Conservation (phyloP, 495 filamentous ascomycete genomes). For the Aspergillus sclerotioniger region DNA sequence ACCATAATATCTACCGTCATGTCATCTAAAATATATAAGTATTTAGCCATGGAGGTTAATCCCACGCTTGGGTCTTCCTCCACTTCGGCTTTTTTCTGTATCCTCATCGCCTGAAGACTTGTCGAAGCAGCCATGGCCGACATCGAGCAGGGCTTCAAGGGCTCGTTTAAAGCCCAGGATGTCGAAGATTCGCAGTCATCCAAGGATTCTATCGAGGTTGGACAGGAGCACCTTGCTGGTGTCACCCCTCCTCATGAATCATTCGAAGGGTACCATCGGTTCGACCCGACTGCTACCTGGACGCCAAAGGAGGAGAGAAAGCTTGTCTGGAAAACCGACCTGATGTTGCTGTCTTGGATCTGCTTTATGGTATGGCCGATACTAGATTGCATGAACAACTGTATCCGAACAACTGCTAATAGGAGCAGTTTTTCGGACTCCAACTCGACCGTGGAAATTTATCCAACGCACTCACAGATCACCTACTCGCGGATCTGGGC, state of each 20-base stretch:
- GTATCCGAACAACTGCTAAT: conserved; percentile 1
- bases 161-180: background rate
- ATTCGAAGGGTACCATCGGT: conserved; percentile 50
- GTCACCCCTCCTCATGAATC: conserved; percentile 26
- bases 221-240: conserved; percentile 24
- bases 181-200: conserved; percentile 13
- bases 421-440: conserved; percentile 48
- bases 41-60: background rate
- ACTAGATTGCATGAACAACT: conserved; percentile 25
- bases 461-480: conserved; percentile 51
- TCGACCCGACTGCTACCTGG: conserved; percentile 52
- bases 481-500: conserved; percentile 51
- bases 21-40: background rate
- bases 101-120: too few species aligned
- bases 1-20: background rate
- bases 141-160: conserved; percentile 17
- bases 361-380: conserved; percentile 32
- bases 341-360: conserved; percentile 45
- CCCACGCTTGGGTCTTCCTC: background rate
- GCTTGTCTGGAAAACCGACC: conserved; percentile 50
- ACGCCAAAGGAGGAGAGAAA: conserved; percentile 49
- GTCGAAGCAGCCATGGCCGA: conserved; percentile 14
- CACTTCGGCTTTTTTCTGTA: background rate
- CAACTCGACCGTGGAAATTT: conserved; percentile 58
- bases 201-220: conserved; percentile 15